Percentiles rank a stretch among this genome's conserved stretches.
Evolutionary conservation across 305 asterid species (phyloP).

Genomic region (Fraxinus ornus): DNA sequence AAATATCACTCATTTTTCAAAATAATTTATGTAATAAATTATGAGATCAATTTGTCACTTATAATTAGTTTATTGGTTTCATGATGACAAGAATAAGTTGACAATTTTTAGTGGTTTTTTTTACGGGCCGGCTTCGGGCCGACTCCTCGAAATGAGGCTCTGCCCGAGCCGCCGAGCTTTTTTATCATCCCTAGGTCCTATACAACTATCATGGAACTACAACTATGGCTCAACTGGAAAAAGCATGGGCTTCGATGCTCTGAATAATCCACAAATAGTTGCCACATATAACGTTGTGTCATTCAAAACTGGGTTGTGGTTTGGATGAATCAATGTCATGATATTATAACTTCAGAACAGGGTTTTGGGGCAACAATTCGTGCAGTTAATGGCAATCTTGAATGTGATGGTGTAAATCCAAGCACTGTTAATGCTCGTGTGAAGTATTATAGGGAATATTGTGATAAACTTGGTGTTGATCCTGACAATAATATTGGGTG

Average conservation of each 20-base stretch:
- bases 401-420: slow-evolving; percentile 16
- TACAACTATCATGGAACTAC: slow-evolving; percentile 41
- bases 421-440: slow-evolving; percentile 33
- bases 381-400: slow-evolving; percentile 21
- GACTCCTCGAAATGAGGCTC: no score
- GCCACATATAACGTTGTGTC: slow-evolving; percentile 19
- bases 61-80: no score
- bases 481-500: slow-evolving; percentile 38
- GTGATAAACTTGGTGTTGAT: slow-evolving; percentile 34
- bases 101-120: no score
- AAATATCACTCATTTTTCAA: no score
- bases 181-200: background rate
- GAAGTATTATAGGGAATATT: slow-evolving; percentile 30
- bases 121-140: no score
- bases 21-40: no score
- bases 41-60: no score
- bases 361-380: slow-evolving; percentile 24
- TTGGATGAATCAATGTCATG: slow-evolving; percentile 16
- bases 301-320: slow-evolving; percentile 11
- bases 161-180: no score
- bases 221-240: slow-evolving; percentile 37
- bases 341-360: background rate
- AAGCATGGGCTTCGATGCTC: slow-evolving; percentile 31
- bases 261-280: slow-evolving; percentile 36
- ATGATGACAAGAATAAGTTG: no score